A percentile compares a stretch with the other conserved stretches of the same genome.
Conservation (phyloP, 352 stramenopile genomes). For the Aphanomyces invadans region DNA sequence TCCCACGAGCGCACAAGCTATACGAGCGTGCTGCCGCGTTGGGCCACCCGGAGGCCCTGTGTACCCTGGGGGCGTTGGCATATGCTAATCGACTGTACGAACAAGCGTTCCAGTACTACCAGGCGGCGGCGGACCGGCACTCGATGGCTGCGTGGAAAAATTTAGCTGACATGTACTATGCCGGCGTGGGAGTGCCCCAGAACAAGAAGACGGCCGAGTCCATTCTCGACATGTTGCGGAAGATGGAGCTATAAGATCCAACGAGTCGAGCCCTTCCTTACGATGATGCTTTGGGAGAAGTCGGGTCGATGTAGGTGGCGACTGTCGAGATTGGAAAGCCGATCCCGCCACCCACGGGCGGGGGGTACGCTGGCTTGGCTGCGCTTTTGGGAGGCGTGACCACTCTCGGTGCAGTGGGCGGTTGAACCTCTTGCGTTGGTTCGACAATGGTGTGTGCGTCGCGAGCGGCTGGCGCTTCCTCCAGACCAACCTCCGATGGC, state of each 20-base stretch:
- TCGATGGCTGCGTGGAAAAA: constrained; percentile 86
- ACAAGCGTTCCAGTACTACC: constrained; percentile 81
- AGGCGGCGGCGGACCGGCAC: constrained; percentile 71
- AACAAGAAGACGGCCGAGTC: constrained; percentile 71
- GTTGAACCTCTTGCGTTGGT: no score
- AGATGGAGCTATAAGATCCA: constrained; percentile 32
- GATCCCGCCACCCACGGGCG: constrained; percentile 17
- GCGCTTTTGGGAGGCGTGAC: no score
- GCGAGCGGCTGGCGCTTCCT: neutral
- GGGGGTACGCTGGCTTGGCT: neutral
- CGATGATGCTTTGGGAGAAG: constrained; percentile 9
- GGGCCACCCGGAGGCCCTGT: constrained; percentile 62
- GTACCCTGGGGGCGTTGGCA: constrained; percentile 70
- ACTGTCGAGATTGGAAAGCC: constrained; percentile 76
- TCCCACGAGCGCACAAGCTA: constrained; percentile 18
- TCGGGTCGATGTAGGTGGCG: constrained; percentile 26
- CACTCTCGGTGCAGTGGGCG: no score
- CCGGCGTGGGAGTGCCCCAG: constrained; percentile 61
- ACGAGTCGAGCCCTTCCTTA: neutral
- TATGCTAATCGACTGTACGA: constrained; percentile 73
- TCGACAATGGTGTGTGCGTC: no score
- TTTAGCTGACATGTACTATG: constrained; percentile 79
- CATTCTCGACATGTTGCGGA: constrained; percentile 81
- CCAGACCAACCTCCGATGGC: no score
- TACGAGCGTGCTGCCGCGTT: constrained; percentile 62